Base-by-base conservation (phyloP, 345 rosid genomes). In the Acer saccharum region DNA sequence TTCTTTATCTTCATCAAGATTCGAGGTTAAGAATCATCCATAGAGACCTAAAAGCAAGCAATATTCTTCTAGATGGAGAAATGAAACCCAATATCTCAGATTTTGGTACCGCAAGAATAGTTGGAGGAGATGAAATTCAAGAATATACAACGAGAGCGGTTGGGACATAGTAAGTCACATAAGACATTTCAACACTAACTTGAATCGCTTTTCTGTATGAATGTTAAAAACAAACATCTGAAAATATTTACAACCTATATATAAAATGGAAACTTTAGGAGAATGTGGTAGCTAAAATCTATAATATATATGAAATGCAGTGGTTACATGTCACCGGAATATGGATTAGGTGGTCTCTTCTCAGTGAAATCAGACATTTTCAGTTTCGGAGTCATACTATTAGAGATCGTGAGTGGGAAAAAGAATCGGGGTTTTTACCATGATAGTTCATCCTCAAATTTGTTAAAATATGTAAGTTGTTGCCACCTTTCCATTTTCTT, bases 41-140 rank as follows among this genome's bases (percentile, higher is more conserved):
- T 25, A 73, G 85, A 44, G 87, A 86, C 67, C 57, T 86, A 41
- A 86, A 83, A 46, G 32, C 73, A 1, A 78, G 85, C 76, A 80
- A 83, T 61, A 67, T 84, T 69, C 77, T 80, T 29, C 58, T 83
- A 13, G 89, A 84, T 57, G 80, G 20, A 4, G 80, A 72, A 13
- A 77, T 83, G 87, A 84, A 77, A n/a, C 84, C 84, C 12, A 86
- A 81, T 62, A 84, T 84, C 35, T 86, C 86, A 25, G 86, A 86
- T 74, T 86, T 86, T 71, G 85, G 85, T 13, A 63, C 78, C 65
- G 87, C 85, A 10, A 74, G 71, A 35, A 80, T 84, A 44, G 84
- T 84, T 52, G 66, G 67, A 18, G 84, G 60, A 2, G 77, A 79
- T 6, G 68, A 60, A 72, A 66, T 50, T 54, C 70, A 57, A 50